Base-by-base conservation (phyloP, 352 stramenopile species). In the Phytophthora brassicae region DNA sequence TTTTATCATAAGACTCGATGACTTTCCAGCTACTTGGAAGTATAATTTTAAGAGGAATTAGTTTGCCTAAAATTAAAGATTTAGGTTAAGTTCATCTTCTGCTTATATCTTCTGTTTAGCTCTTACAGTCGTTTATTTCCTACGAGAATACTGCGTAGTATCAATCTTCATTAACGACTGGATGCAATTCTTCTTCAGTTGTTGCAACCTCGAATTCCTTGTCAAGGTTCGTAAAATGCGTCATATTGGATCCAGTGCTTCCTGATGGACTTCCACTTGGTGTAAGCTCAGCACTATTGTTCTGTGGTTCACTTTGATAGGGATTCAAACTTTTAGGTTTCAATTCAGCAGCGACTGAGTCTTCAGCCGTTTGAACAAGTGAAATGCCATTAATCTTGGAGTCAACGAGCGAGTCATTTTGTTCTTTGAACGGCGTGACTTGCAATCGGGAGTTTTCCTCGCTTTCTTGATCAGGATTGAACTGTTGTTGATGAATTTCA, bases 291-390 rank as follows among this genome's bases (percentile, higher is more conserved):
- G 62, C 43, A 16, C 43, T 49, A 43, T 83, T 74, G 47, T 85
- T 62, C 44, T 86, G 75, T 9, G 64, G 63, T 45, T 87, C 75
- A 7, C 14, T 50, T 11, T 63, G 39, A 4, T 64, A 39, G 20
- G 33, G 31, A 53, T 22, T 51, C 0, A 46, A 52, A 4, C 33
- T 53, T 24, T 69, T 68, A 8, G 56, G 20, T 57, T 68, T 41
- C 19, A 53, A 14, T 48, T 46, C 38, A 20, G 9, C 42, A n/a
- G 62, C 35, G 3, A 53, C 11, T 17, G 22, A 20, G 17, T 49
- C 29, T 20, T 29, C 19, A 36, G 11, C 38, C 14, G 9, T 20
- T 58, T 48, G 46, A n/a, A 35, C 19, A 19, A 24, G 17, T 0
- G 38, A 12, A 8, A 17, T 43, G 16, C 13, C 36, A n/a, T n/a